These are phyloP conservation scores for Rhodamnia rubescens DNA, from an alignment of 345 rosid genomes.

Conservation along the genomic window DNA sequence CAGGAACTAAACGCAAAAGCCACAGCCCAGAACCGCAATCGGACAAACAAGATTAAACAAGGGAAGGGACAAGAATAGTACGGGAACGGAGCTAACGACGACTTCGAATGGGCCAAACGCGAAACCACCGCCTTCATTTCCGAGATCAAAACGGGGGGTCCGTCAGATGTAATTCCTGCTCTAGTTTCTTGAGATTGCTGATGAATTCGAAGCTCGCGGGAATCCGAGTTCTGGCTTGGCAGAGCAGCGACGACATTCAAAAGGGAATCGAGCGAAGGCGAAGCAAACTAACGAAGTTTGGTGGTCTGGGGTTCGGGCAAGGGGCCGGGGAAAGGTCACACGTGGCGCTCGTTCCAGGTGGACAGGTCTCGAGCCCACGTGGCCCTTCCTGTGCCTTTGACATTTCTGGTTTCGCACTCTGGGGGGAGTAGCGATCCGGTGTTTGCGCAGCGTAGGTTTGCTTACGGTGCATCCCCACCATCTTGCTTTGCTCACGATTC, in stretches of 20 bases:
- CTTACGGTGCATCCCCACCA: neutral
- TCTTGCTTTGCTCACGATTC: too few species aligned
- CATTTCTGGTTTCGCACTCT: neutral
- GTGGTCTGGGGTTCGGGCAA: neutral
- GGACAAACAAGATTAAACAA: neutral
- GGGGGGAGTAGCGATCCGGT: neutral
- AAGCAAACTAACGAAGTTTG: neutral
- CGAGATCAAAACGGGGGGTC: neutral
- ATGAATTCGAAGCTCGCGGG: neutral
- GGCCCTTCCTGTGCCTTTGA: constrained; percentile 11
- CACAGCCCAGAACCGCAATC: neutral
- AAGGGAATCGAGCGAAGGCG: neutral
- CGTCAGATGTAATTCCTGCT: too few species aligned
- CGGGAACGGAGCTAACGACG: constrained; percentile 21
- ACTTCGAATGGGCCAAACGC: constrained; percentile 27
- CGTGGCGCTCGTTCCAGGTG: constrained; percentile 16
- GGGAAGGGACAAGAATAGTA: constrained; percentile 1
- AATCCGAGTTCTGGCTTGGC: neutral
- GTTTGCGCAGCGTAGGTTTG: neutral
- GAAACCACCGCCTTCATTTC: constrained; percentile 29
- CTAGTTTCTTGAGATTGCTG: neutral
- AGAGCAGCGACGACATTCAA: neutral
- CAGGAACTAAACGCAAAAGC: neutral
- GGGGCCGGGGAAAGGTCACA: neutral
- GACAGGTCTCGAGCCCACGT: constrained; percentile 14